Evolutionary conservation across 495 filamentous ascomycete genomes (phyloP).

Genomic region (Aspergillus sparsus): DNA sequence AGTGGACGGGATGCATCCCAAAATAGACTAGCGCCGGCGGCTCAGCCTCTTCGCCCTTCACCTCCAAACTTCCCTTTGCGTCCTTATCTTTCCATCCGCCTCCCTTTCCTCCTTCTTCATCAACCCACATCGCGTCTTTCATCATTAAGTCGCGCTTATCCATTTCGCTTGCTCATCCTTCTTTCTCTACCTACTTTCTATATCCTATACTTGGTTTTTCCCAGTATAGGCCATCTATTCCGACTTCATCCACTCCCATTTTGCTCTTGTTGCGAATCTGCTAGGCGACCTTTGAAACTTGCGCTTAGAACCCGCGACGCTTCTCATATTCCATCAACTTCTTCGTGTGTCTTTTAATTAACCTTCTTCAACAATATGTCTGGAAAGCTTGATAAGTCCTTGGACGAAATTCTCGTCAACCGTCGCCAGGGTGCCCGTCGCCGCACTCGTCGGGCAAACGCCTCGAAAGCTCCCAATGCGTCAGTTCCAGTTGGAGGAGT

Average conservation of each 20-base stretch:
- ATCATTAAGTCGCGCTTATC: constrained; percentile 17
- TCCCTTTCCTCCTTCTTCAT: constrained; percentile 20
- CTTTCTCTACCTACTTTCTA: constrained; percentile 24
- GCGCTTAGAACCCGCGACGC: constrained; percentile 16
- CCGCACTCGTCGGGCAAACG: constrained; percentile 53
- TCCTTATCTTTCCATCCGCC: constrained; percentile 15
- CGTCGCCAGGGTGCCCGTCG: constrained; percentile 60
- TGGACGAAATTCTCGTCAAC: constrained; percentile 91
- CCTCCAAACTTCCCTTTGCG: constrained; percentile 21
- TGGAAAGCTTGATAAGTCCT: constrained; percentile 89
- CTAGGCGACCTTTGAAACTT: constrained; percentile 5
- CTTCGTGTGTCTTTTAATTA: background rate
- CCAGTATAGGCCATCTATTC: background rate
- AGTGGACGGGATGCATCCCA: constrained; percentile 1
- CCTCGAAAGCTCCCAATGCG: constrained; percentile 51
- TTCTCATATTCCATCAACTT: constrained; percentile 10
- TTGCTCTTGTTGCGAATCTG: constrained; percentile 10
- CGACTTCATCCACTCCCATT: background rate
- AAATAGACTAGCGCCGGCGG: constrained; percentile 22
- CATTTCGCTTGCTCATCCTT: background rate
- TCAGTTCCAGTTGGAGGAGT: constrained; percentile 81
- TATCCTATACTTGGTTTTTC: constrained; percentile 4
- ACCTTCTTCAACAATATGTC: constrained; percentile 59
- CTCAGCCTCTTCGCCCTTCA: constrained; percentile 13
- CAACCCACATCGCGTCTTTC: constrained; percentile 24